A percentile compares a stretch with the other conserved stretches of the same genome.
Evolutionary conservation across 306 rosid species (phyloP).

Genomic region (Vigna hirtella): DNA sequence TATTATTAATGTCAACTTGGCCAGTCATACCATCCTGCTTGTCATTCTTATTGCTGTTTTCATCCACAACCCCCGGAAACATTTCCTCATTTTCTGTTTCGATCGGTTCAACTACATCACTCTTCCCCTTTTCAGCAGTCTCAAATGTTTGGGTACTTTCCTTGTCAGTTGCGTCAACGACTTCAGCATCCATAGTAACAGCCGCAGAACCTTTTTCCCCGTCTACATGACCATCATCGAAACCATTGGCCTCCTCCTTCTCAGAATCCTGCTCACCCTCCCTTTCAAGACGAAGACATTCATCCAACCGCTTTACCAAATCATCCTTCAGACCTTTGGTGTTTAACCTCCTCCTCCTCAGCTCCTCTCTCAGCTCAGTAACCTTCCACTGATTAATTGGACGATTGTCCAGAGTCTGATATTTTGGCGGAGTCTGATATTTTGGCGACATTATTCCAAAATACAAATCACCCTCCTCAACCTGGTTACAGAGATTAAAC

Average conservation of each 20-base stretch:
- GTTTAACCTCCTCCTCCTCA: conserved; percentile 74
- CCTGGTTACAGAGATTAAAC: conserved; percentile 46
- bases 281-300: conserved; percentile 67
- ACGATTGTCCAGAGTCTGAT: conserved; percentile 72
- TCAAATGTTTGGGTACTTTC: conserved; percentile 23
- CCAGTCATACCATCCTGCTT: conserved; percentile 38
- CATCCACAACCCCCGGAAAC: conserved; percentile 39
- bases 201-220: conserved; percentile 41
- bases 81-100: conserved; percentile 38
- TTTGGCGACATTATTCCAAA: conserved; percentile 71
- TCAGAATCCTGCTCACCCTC: conserved; percentile 48
- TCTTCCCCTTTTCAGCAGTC: conserved; percentile 34
- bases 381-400: conserved; percentile 96
- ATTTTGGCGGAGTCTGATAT: conserved; percentile 71
- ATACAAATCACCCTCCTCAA: conserved; percentile 51
- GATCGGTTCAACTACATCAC: conserved; percentile 25
- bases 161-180: conserved; percentile 14
- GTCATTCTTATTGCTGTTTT: conserved; percentile 41
- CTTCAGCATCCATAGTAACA: conserved; percentile 35
- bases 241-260: conserved; percentile 51
- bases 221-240: conserved; percentile 39
- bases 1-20: conserved; percentile 50
- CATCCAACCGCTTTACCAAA: conserved; percentile 81
- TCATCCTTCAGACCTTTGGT: conserved; percentile 91
- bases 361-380: conserved; percentile 88